A percentile compares a stretch with the other conserved stretches of the same genome.
Conservation (phyloP, 108 stramenopile genomes). For the Chaetoceros muelleri region DNA sequence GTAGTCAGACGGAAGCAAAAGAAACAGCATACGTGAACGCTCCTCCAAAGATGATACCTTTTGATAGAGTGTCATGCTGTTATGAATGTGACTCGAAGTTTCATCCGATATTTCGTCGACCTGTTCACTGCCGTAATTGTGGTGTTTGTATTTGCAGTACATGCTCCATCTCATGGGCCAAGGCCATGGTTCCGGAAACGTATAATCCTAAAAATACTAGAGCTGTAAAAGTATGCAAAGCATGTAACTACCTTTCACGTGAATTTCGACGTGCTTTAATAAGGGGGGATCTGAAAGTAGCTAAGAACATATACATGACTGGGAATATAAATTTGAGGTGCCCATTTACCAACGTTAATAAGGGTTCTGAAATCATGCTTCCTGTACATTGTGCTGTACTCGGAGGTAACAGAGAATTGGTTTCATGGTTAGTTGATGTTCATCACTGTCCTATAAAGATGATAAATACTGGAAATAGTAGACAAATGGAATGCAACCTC, state of each 20-base stretch:
- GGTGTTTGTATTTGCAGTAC: conserved; percentile 39
- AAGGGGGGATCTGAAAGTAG: conserved; percentile 21
- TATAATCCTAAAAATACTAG: conserved; percentile 23
- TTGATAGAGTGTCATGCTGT: conserved; percentile 21
- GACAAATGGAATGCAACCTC: conserved; percentile 11
- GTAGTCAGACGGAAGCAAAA: conserved; percentile 34
- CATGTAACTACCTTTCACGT: conserved; percentile 29
- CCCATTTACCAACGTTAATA: conserved; percentile 23
- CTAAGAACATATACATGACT: conserved; percentile 31
- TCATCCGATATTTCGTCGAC: conserved; percentile 22
- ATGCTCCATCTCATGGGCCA: conserved; percentile 27
- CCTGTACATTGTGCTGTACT: conserved; percentile 46
- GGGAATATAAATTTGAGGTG: conserved; percentile 46
- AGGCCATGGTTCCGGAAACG: conserved; percentile 37
- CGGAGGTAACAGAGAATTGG: conserved; percentile 26
- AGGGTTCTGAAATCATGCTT: conserved; percentile 10
- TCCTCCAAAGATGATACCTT: conserved; percentile 32
- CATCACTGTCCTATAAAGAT: conserved; percentile 65
- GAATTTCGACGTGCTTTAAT: conserved; percentile 34
- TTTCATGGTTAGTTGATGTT: conserved; percentile 61
- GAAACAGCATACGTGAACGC: conserved; percentile 45
- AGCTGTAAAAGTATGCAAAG: conserved; percentile 25
- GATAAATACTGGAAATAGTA: conserved; percentile 24
- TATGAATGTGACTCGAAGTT: conserved; percentile 35
- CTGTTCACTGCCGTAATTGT: conserved; percentile 39